These are phyloP conservation scores for Usnea hakonensis DNA, from an alignment of 495 filamentous ascomycete genomes.

Conservation along the genomic window DNA sequence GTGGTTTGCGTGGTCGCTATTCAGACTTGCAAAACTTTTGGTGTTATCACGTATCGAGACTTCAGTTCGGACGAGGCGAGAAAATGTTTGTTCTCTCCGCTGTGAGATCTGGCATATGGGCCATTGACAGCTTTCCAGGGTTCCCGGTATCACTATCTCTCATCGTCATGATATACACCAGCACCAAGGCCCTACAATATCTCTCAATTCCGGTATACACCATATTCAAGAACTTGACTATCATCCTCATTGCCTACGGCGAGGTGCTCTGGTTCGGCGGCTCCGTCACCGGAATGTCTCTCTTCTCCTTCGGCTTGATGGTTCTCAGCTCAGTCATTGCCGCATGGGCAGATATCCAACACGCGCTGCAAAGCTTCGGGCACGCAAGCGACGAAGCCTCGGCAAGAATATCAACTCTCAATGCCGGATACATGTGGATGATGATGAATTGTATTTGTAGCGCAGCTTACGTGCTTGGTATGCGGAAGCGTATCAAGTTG, in stretches of 20 bases:
- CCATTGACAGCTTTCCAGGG: slow-evolving; percentile 49
- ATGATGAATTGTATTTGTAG: slow-evolving; percentile 93
- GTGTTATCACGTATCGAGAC: slow-evolving; percentile 82
- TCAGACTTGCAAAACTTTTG: slow-evolving; percentile 68
- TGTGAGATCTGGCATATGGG: neutral
- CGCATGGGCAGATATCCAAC: slow-evolving; percentile 95
- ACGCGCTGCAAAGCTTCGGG: slow-evolving; percentile 60
- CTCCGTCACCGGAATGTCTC: slow-evolving; percentile 75
- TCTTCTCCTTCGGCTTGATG: slow-evolving; percentile 97
- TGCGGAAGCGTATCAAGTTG: slow-evolving; percentile 98
- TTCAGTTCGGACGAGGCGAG: slow-evolving; percentile 85
- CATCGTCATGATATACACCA: slow-evolving; percentile 99
- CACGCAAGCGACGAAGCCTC: slow-evolving; percentile 53
- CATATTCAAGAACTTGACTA: slow-evolving; percentile 99
- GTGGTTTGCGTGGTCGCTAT: slow-evolving; percentile 88
- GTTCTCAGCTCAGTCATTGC: slow-evolving; percentile 91
- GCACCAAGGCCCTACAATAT: slow-evolving; percentile 91
- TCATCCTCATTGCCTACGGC: slow-evolving; percentile 96
- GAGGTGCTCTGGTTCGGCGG: slow-evolving; percentile 99
- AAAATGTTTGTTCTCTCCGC: slow-evolving; percentile 60
- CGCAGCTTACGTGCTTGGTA: slow-evolving; percentile 80
- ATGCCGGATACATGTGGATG: slow-evolving; percentile 98
- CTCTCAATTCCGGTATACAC: slow-evolving; percentile 98
- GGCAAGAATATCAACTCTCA: slow-evolving; percentile 75
- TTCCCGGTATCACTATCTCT: slow-evolving; percentile 95